Base-by-base conservation (phyloP, 2,329 filamentous ascomycete genomes). In the Colletotrichum tamarilloi region DNA sequence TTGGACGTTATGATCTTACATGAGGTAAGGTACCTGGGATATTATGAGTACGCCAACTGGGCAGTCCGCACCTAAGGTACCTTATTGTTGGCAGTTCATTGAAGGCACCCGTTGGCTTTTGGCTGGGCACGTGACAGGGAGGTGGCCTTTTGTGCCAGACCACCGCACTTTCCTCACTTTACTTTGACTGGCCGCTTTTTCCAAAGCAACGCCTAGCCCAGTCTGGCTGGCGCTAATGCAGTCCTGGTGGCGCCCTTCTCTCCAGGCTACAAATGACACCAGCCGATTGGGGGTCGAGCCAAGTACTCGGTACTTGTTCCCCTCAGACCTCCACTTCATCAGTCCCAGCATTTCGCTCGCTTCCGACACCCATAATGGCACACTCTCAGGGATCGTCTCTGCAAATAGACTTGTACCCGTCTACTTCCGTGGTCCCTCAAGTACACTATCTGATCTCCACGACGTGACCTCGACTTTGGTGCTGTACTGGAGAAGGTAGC, bases 221-320 rank as follows among this genome's bases (percentile, higher is more conserved):
- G 59, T 73, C 73, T 74, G 65, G 65, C 68, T 74, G 73, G 49
- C 73, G 73, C 73, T 74, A 74, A 74, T 69, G 60, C 69, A 56
- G 62, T 58, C 62, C 46, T 46, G 52, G 64, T 72, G 73, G 60
- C 69, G 52, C 70, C 42, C 62, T 46, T 32, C 64, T n/a, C 32
- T 46, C 16, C 19, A 32, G 12, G 16, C 35, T 66, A 66, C 67
- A 59, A 49, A 52, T 11, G 5, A 1, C n/a, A 38, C 3, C 55
- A 42, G 22, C 42, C 14, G 1, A 64, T 55, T 70, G 35, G 35
- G 12, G 62, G 14, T 49, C 42, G 42, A 49, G 42, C 19, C 42
- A 66, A 30, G 67, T 71, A 73, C 1, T 35, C 22, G 56, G 46
- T 73, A 73, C 71, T 60, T 62, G 3, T 8, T 4, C 55, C 70